Evolutionary conservation across 495 filamentous ascomycete genomes (phyloP).

Genomic region (Cercophora sp.): DNA sequence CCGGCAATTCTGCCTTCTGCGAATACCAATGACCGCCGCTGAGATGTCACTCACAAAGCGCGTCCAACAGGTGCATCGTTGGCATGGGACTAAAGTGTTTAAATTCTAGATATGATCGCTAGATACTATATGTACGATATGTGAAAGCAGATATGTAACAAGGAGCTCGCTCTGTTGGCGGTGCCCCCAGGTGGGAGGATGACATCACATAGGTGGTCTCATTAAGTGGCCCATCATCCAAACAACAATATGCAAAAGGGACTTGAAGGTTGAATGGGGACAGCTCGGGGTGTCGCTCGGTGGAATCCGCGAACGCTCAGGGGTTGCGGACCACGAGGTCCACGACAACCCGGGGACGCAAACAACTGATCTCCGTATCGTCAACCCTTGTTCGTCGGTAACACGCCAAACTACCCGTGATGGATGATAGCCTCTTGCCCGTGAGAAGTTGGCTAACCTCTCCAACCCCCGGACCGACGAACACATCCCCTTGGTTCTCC

Average conservation of each 20-base stretch:
- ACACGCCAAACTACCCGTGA: neutral
- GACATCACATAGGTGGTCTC: slow-evolving; percentile 7
- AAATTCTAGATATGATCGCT: slow-evolving; percentile 13
- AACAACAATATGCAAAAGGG: neutral
- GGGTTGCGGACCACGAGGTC: too few relatives aligned
- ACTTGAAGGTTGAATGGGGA: too few relatives aligned
- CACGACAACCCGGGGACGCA: too few relatives aligned
- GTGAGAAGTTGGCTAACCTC: neutral
- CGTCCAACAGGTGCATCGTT: too few relatives aligned
- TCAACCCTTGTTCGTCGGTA: neutral
- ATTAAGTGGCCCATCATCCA: slow-evolving; percentile 5
- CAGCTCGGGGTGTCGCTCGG: too few relatives aligned
- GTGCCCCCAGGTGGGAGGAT: slow-evolving; percentile 3
- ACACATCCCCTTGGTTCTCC: neutral
- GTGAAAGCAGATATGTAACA: slow-evolving; percentile 19
- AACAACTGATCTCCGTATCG: neutral
- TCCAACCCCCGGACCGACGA: neutral
- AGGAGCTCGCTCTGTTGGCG: slow-evolving; percentile 1
- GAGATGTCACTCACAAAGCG: too few relatives aligned
- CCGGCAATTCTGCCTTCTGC: too few relatives aligned
- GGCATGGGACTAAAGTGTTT: too few relatives aligned
- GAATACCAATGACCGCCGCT: too few relatives aligned
- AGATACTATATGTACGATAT: slow-evolving; percentile 15
- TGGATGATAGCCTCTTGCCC: too few relatives aligned
- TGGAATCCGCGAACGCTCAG: too few relatives aligned